Percentiles rank a stretch among this genome's conserved stretches.
Evolutionary conservation across 164 flowering plant genomes (phyloP).

Genomic region (Berberis thunbergii): DNA sequence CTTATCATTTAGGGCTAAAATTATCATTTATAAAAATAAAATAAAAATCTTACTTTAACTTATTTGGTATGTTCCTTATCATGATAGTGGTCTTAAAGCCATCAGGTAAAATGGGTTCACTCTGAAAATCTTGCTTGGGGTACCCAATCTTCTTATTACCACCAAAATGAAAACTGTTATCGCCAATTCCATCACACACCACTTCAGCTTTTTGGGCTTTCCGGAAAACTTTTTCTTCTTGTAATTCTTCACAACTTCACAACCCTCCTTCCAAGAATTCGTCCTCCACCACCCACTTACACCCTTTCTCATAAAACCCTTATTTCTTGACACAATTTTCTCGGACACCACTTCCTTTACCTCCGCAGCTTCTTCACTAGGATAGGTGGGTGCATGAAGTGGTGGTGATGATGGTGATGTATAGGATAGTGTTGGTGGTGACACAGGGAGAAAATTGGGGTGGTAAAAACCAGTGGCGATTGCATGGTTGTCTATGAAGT

Average conservation of each 20-base stretch:
- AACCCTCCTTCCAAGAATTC: neutral
- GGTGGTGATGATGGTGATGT: too few species aligned
- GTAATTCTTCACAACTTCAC: neutral
- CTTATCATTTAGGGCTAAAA: neutral
- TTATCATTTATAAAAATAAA: neutral
- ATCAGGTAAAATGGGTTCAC: neutral
- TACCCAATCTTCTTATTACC: neutral
- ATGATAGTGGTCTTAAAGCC: conserved; percentile 14
- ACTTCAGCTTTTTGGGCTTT: neutral
- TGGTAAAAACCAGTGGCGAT: too few species aligned
- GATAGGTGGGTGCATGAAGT: neutral
- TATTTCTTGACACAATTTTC: neutral
- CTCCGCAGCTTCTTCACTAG: neutral
- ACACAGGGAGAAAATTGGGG: too few species aligned
- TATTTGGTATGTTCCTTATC: conserved; percentile 19
- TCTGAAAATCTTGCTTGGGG: neutral
- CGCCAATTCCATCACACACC: too few species aligned
- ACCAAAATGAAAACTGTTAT: too few species aligned
- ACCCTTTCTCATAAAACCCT: neutral
- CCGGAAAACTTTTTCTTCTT: neutral
- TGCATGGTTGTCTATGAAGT: too few species aligned
- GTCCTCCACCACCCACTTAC: neutral
- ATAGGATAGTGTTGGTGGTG: too few species aligned
- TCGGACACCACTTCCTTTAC: neutral
- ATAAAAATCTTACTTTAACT: conserved; percentile 6